Conservation (phyloP, 805 yeast species). For the Metschnikowia arizonensis region DNA sequence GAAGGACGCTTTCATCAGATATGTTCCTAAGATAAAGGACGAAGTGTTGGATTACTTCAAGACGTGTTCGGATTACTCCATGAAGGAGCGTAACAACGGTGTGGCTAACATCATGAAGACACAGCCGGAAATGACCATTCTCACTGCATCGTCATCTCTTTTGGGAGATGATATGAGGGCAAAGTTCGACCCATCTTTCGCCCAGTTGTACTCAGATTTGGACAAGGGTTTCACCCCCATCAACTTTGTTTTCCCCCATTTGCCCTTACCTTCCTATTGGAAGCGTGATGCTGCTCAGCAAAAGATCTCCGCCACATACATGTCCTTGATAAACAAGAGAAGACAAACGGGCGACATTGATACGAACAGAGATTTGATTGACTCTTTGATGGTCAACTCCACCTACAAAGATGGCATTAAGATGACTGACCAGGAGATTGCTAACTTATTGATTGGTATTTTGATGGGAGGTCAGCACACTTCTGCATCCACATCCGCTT, state of each 20-base stretch:
- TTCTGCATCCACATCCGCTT: slow-evolving; percentile 91
- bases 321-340: slow-evolving; percentile 71
- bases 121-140: slow-evolving; percentile 93
- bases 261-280: slow-evolving; percentile 83
- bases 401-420: slow-evolving; percentile 89
- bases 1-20: slow-evolving; percentile 72
- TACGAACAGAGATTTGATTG: slow-evolving; percentile 83
- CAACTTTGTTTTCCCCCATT: slow-evolving; percentile 90
- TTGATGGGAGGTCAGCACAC: slow-evolving; percentile 99
- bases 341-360: slow-evolving; percentile 68
- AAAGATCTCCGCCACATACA: slow-evolving; percentile 74
- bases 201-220: slow-evolving; percentile 80
- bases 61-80: slow-evolving; percentile 46
- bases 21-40: slow-evolving; percentile 83
- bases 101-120: slow-evolving; percentile 66
- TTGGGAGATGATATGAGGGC: slow-evolving; percentile 89
- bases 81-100: slow-evolving; percentile 40
- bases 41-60: slow-evolving; percentile 69
- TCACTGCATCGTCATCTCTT: slow-evolving; percentile 90
- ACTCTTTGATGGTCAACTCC: slow-evolving; percentile 74
- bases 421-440: slow-evolving; percentile 94
- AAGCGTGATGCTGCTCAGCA: slow-evolving; percentile 85
- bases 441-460: slow-evolving; percentile 89
- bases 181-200: slow-evolving; percentile 77
- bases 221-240: slow-evolving; percentile 97